phyloP scores from a whole-genome alignment of 306 rosid species.

The Clitoria ternatea region DNA sequence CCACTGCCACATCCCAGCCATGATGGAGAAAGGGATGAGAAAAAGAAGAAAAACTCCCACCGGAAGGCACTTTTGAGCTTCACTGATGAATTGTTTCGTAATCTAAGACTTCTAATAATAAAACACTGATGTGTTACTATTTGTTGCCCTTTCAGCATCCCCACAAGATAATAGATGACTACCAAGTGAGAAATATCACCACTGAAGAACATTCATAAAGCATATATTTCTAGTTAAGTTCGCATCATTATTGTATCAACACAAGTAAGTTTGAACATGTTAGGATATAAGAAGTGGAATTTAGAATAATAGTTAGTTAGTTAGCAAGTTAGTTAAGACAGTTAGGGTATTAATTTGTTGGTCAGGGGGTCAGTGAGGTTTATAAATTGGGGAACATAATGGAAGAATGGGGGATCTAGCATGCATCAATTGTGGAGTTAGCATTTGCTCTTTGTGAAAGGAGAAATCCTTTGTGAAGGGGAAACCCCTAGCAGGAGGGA shows the following conservation, averaged over 20 bases:
- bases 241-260: neutral
- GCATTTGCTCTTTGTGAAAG: too few relatives aligned
- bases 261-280: too few relatives aligned
- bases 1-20: constrained; percentile 12
- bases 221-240: neutral
- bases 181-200: constrained; percentile 1
- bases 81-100: constrained; percentile 2
- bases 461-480: too few relatives aligned
- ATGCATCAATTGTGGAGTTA: too few relatives aligned
- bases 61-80: constrained; percentile 2
- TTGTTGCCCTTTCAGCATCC: neutral
- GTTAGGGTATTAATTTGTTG: too few relatives aligned
- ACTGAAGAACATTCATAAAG: neutral
- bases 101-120: neutral
- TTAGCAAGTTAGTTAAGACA: too few relatives aligned
- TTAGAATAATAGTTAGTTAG: too few relatives aligned
- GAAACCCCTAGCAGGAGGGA: too few relatives aligned
- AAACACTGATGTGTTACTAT: neutral
- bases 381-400: too few relatives aligned
- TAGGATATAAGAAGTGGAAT: too few relatives aligned
- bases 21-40: neutral
- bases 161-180: neutral
- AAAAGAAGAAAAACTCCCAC: neutral
- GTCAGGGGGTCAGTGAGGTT: too few relatives aligned
- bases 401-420: too few relatives aligned